These are phyloP conservation scores for Psidium friedrichsthalianum DNA, from an alignment of 345 rosid genomes.

Conservation along the genomic window DNA sequence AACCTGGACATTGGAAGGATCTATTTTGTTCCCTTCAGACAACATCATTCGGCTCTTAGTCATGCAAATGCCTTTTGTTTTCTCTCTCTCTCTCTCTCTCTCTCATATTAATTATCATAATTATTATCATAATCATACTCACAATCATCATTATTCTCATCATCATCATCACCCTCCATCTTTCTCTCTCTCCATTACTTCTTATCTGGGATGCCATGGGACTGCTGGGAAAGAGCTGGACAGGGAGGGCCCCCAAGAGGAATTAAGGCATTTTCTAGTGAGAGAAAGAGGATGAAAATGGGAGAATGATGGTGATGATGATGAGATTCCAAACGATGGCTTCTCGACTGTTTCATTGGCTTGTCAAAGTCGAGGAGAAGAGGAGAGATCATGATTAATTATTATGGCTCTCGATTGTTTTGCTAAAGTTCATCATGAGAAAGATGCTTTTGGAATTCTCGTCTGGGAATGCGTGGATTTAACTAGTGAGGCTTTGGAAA, in stretches of 20 bases:
- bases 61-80: not conserved
- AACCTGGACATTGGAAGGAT: constrained; percentile 8
- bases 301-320: not conserved
- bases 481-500: not conserved
- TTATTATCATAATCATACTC: constrained; percentile 13
- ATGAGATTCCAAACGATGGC: constrained; percentile 1
- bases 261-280: not conserved
- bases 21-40: constrained; percentile 13
- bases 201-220: constrained; percentile 29
- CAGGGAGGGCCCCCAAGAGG: constrained; percentile 7
- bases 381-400: not conserved
- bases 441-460: not conserved
- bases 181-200: not conserved
- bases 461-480: not conserved
- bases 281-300: not conserved
- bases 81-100: not conserved
- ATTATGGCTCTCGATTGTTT: not conserved
- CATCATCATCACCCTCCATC: not conserved
- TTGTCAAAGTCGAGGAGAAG: not conserved
- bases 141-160: not conserved
- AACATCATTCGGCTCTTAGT: constrained; percentile 10
- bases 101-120: not conserved
- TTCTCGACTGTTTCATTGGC: constrained; percentile 4
- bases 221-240: constrained; percentile 18
- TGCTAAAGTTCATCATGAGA: not conserved